phyloP scores from a whole-genome alignment of 2,329 filamentous ascomycete genomes.

The Ophiostoma tasmaniense region DNA sequence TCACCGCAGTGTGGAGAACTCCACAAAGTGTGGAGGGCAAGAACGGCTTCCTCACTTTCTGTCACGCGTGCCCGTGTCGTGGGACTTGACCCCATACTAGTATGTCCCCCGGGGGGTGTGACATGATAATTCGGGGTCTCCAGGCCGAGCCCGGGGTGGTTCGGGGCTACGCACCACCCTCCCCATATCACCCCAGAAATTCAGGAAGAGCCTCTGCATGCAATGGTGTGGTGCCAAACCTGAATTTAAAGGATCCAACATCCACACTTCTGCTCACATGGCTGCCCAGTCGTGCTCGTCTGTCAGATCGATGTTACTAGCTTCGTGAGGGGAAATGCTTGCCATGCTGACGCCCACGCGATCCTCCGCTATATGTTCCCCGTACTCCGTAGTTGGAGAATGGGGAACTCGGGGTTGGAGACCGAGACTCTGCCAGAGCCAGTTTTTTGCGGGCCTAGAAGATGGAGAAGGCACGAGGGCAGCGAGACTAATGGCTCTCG shows the following conservation, averaged over 20 bases:
- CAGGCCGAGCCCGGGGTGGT: constrained; percentile 5
- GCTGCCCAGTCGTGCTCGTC: neutral
- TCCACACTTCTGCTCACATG: neutral
- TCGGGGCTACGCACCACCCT: neutral
- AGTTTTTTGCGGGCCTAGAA: constrained; percentile 4
- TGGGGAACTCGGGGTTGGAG: constrained; percentile 6
- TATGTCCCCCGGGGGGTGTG: neutral
- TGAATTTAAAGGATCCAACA: neutral
- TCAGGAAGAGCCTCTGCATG: neutral
- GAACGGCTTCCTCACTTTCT: neutral
- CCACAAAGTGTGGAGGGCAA: constrained; percentile 14
- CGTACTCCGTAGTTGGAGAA: neutral
- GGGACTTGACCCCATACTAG: neutral
- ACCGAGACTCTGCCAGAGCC: neutral
- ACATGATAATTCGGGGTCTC: constrained; percentile 12
- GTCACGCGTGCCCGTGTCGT: constrained; percentile 1
- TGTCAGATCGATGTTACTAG: neutral
- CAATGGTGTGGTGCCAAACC: neutral
- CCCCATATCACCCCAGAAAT: neutral
- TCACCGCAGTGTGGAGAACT: constrained; percentile 10
- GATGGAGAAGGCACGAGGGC: constrained; percentile 3
- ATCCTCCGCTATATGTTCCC: constrained; percentile 3
- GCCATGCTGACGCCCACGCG: neutral
- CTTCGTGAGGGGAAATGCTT: constrained; percentile 4
- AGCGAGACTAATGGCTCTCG: neutral